Evolutionary conservation across 139 green algal genomes (phyloP), one percentile per base, ranked within the genome.

Genomic region (Trebouxia sp.): DNA sequence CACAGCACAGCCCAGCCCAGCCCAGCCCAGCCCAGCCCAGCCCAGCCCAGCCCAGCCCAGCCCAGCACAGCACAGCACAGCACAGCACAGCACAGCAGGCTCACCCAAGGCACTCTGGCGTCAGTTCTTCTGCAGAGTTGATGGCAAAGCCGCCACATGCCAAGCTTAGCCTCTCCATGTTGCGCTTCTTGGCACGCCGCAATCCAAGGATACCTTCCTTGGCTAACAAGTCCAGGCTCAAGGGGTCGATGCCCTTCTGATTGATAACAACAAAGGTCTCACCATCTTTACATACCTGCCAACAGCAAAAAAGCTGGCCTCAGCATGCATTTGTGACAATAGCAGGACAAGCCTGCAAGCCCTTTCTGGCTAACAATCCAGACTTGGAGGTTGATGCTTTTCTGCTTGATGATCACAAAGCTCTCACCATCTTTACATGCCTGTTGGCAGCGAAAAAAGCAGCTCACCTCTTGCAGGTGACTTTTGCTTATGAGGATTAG

Each of bases 191-290:
- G 43, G 97, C 94, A 1, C 93, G 85, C 24, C 96, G 87, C 78
- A 98, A 88, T 42, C 84, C 95, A 28, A 98, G 86, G 79, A 98
- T 96, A 72, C 94, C 95, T 81, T 98, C 93, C 89, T 96, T 96
- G 41, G 95, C 97, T 30, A 99, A 91, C 90, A 98, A 84, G 91
- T 99, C 97, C 30, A 99, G 88, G 5, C 92, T 97, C 58, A 95
- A 83, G n/a, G 96, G 96, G 87, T 99, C 97, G 83, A 99, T 99
- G 83, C 97, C 97, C 90, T 99, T 99, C 82, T 98, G 94, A 86
- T 99, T 99, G 83, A 99, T 97, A 51, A 99, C 87, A 58, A 98
- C 94, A 87, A 99, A 98, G 48, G 81, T 83, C 85, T 97, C 92
- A 66, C 95, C 91, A 30, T 85, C 83, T 43, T 66, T 69, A 12